Evolutionary conservation across 495 filamentous ascomycete species (phyloP).

Genomic region (Achaetomiella virescens): DNA sequence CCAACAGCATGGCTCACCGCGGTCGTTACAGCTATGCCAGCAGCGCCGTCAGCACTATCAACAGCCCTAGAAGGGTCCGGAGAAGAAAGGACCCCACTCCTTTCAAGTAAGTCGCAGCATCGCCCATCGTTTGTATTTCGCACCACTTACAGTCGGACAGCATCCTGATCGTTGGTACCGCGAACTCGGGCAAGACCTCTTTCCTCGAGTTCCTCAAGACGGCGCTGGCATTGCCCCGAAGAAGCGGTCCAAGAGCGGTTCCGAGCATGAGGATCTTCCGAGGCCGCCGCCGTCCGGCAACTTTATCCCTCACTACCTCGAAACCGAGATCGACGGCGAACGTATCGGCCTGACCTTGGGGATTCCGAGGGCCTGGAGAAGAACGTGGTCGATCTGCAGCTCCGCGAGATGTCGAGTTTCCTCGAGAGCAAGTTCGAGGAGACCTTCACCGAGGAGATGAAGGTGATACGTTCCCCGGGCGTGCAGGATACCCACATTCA

Average conservation of each 20-base stretch:
- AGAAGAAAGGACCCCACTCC: slow-evolving; percentile 95
- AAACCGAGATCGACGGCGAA: slow-evolving; percentile 91
- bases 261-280: slow-evolving; percentile 49
- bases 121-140: background rate
- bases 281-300: slow-evolving; percentile 44
- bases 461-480: slow-evolving; percentile 87
- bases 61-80: slow-evolving; percentile 86
- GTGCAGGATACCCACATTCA: slow-evolving; percentile 96
- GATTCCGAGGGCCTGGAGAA: slow-evolving; percentile 92
- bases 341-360: slow-evolving; percentile 93
- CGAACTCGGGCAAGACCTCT: slow-evolving; percentile 88
- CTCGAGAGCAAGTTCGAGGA: slow-evolving; percentile 98
- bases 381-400: slow-evolving; percentile 86
- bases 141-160: slow-evolving; percentile 41
- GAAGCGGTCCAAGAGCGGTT: slow-evolving; percentile 53
- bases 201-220: slow-evolving; percentile 93
- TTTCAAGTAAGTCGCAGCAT: slow-evolving; percentile 73
- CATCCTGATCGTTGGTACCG: slow-evolving; percentile 82
- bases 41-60: slow-evolving; percentile 84
- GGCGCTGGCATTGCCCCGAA: slow-evolving; percentile 73
- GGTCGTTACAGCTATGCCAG: slow-evolving; percentile 96
- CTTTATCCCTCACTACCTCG: slow-evolving; percentile 82
- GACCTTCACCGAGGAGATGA: slow-evolving; percentile 95
- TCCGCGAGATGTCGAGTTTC: slow-evolving; percentile 85
- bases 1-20: slow-evolving; percentile 94